phyloP scores from a whole-genome alignment of 306 rosid species.

The Vigna mungo region DNA sequence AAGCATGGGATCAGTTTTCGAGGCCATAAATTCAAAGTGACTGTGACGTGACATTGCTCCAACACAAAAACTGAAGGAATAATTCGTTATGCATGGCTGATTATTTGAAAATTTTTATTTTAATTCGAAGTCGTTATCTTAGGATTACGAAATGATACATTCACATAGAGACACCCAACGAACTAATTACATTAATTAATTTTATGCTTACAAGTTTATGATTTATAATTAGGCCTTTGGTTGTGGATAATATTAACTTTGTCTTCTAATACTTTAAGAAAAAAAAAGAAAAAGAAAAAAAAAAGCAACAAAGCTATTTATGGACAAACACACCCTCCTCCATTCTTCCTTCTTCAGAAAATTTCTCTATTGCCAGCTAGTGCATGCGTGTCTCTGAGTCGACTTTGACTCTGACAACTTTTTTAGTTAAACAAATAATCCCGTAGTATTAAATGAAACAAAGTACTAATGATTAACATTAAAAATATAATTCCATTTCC shows the following conservation, averaged over 20 bases:
- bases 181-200: conserved; percentile 13
- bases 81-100: background rate
- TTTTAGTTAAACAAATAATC: background rate
- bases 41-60: background rate
- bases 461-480: background rate
- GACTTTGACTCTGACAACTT: background rate
- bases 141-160: background rate
- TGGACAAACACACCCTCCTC: conserved; percentile 5
- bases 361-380: conserved; percentile 24
- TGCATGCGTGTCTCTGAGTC: conserved; percentile 33
- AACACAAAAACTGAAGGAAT: background rate
- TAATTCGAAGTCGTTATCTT: background rate
- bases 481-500: background rate
- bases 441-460: background rate
- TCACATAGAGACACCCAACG: background rate
- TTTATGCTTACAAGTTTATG: background rate
- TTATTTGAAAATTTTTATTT: background rate
- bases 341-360: background rate
- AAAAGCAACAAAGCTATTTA: background rate
- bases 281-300: background rate
- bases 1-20: background rate
- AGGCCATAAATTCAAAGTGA: background rate
- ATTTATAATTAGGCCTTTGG: conserved; percentile 27
- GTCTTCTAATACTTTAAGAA: background rate
- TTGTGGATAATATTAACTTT: conserved; percentile 14